Conservation (phyloP, 305 asterid genomes). For the Fraxinus greggii region DNA sequence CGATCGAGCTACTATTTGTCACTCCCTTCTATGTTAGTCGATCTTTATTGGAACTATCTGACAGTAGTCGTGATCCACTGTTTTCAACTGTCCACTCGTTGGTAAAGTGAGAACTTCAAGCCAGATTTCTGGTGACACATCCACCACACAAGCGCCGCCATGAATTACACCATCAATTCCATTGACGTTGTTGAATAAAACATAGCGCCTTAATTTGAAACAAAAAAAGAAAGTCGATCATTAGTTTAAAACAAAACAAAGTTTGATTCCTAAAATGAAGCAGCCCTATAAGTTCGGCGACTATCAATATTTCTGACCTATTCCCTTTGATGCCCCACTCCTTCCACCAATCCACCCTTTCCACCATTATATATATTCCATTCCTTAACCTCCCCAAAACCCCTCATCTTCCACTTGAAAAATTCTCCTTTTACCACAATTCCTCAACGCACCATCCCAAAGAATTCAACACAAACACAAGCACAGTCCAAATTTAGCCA, state of each 20-base stretch:
- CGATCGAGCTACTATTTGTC: too few relatives aligned
- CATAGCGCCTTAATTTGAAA: not conserved
- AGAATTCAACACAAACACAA: not conserved
- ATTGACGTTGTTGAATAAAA: too few relatives aligned
- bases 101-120: too few relatives aligned
- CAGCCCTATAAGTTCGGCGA: not conserved
- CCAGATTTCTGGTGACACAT: too few relatives aligned
- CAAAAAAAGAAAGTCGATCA: not conserved
- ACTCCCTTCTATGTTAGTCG: too few relatives aligned
- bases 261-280: not conserved
- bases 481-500: not conserved
- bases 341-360: not conserved
- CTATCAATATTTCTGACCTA: not conserved
- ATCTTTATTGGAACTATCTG: too few relatives aligned
- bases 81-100: too few relatives aligned
- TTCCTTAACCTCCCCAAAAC: not conserved
- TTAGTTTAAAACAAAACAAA: not conserved
- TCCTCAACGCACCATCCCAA: not conserved
- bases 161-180: too few relatives aligned
- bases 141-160: too few relatives aligned
- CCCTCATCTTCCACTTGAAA: constrained; percentile 25
- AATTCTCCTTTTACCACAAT: not conserved
- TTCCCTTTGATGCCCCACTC: not conserved
- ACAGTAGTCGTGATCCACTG: too few relatives aligned
- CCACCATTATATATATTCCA: constrained; percentile 29